A percentile compares a stretch with the other conserved stretches of the same genome.
These are phyloP conservation scores for Zopfochytrium polystomum DNA, from an alignment of 371 early-diverging fungal species.

Conservation along the genomic window DNA sequence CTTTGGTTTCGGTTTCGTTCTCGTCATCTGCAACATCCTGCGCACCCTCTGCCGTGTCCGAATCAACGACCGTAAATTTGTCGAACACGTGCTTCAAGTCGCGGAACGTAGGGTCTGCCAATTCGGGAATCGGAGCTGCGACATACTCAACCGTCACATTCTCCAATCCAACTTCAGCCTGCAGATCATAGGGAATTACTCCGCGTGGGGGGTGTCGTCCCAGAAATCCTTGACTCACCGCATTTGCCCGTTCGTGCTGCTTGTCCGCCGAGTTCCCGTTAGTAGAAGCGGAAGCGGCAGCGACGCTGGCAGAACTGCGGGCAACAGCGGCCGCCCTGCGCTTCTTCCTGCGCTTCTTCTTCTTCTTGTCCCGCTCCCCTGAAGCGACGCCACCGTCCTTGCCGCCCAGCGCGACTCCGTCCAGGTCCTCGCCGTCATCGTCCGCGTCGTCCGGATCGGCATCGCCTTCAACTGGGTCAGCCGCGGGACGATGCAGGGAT, in stretches of 20 bases:
- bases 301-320: too few species aligned
- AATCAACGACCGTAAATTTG: background rate
- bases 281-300: too few species aligned
- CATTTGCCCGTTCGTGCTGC: too few species aligned
- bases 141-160: slow-evolving; percentile 5
- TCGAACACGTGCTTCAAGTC: background rate
- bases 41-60: background rate
- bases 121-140: background rate
- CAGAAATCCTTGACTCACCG: background rate
- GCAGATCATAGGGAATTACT: too few species aligned
- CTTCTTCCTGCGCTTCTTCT: background rate
- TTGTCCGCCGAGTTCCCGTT: too few species aligned
- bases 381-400: too few species aligned
- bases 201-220: background rate
- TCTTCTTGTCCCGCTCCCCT: background rate
- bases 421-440: too few species aligned
- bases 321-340: background rate
- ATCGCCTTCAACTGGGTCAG: too few species aligned
- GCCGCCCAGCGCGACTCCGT: too few species aligned
- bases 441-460: too few species aligned
- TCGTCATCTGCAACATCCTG: slow-evolving; percentile 15
- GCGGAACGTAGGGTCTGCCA: background rate
- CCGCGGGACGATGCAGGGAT: too few species aligned
- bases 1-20: slow-evolving; percentile 11
- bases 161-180: slow-evolving; percentile 1